These are phyloP conservation scores for Mortierella polycephala DNA, from an alignment of 371 early-diverging fungal genomes.

Conservation along the genomic window DNA sequence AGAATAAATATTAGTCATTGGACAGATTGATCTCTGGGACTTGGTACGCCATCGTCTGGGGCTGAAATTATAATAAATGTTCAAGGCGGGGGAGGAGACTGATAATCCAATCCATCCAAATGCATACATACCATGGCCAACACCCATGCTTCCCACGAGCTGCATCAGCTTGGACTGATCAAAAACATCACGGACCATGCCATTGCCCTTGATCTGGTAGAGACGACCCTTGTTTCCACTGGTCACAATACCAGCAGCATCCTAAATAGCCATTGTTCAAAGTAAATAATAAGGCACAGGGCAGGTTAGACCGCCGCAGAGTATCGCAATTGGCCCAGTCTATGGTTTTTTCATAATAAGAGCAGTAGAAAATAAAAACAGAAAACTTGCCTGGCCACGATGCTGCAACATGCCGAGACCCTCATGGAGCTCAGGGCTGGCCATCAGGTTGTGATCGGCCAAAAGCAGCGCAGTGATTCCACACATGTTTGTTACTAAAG, in stretches of 20 bases:
- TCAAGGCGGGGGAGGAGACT: conserved; percentile 3
- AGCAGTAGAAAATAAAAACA: not conserved
- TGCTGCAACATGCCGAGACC: conserved; percentile 94
- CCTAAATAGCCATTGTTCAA: conserved; percentile 62
- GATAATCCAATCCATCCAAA: conserved; percentile 8
- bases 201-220: conserved; percentile 97
- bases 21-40: not conserved
- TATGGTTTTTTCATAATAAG: not conserved
- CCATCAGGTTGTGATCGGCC: conserved; percentile 80
- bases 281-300: no score
- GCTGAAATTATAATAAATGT: conserved; percentile 5
- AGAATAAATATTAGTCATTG: conserved; percentile 26
- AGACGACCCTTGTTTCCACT: conserved; percentile 94
- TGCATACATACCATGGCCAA: conserved; percentile 90
- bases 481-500: conserved; percentile 73
- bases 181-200: conserved; percentile 98
- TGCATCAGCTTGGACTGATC: conserved; percentile 77
- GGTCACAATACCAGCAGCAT: conserved; percentile 98
- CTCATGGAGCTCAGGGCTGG: conserved; percentile 90
- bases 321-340: no score
- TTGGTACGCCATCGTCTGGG: not conserved
- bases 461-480: conserved; percentile 91
- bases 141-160: conserved; percentile 89
- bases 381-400: conserved; percentile 90
- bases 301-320: no score